phyloP scores from a whole-genome alignment of 2,329 filamentous ascomycete genomes.

The Eutypa lata region DNA sequence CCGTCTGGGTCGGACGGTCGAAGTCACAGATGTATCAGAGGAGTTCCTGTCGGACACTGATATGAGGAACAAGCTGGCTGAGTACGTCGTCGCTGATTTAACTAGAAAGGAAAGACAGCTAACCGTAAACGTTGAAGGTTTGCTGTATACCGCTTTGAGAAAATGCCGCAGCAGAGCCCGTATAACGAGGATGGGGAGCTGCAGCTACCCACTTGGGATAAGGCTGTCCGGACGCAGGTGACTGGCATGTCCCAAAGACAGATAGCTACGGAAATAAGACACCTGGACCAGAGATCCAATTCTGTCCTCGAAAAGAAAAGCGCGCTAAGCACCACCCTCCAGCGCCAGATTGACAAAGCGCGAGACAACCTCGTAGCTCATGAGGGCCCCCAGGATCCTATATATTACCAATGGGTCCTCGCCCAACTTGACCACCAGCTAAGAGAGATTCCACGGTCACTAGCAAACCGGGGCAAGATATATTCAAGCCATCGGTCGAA shows the following conservation, averaged over 20 bases:
- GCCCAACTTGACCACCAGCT: slow-evolving; percentile 42
- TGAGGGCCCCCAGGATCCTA: slow-evolving; percentile 30
- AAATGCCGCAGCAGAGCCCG: slow-evolving; percentile 26
- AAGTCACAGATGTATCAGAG: slow-evolving; percentile 35
- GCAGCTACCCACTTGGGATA: slow-evolving; percentile 38
- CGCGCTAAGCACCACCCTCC: slow-evolving; percentile 32
- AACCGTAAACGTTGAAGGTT: no score
- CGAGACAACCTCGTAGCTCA: slow-evolving; percentile 29
- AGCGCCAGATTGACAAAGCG: slow-evolving; percentile 40
- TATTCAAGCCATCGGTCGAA: neutral
- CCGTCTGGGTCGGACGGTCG: slow-evolving; percentile 11
- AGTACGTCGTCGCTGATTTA: slow-evolving; percentile 22
- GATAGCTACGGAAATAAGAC: slow-evolving; percentile 32
- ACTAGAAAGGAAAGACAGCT: no score
- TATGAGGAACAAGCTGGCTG: slow-evolving; percentile 36
- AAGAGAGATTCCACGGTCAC: slow-evolving; percentile 22
- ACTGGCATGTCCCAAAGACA: slow-evolving; percentile 36
- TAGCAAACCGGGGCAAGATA: neutral
- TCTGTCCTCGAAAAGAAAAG: slow-evolving; percentile 36
- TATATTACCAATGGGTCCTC: slow-evolving; percentile 37
- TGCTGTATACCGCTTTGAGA: slow-evolving; percentile 39
- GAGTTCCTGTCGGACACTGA: slow-evolving; percentile 35
- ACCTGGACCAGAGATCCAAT: slow-evolving; percentile 32
- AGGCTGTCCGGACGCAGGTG: slow-evolving; percentile 30
- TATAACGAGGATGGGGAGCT: slow-evolving; percentile 35